Conservation (phyloP, 768 basidiomycete species). For the Mycena leptocephala region DNA sequence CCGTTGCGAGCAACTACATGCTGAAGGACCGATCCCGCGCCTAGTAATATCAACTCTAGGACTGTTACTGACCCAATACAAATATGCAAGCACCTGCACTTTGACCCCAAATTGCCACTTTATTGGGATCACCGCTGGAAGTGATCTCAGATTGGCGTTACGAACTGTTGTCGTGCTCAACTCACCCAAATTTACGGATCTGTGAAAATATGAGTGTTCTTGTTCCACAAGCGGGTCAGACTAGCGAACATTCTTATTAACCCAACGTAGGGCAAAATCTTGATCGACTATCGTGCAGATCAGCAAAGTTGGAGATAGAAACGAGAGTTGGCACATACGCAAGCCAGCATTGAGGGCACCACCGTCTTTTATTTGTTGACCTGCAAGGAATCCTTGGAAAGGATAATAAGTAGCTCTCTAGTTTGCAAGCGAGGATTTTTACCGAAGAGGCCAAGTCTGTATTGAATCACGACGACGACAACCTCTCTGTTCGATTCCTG, state of each 20-base stretch:
- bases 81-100: constrained; percentile 50
- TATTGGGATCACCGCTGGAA: constrained; percentile 50
- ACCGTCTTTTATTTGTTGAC: constrained; percentile 56
- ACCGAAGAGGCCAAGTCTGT: constrained; percentile 3
- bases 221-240: neutral
- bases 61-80: constrained; percentile 37
- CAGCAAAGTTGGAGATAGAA: neutral
- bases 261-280: constrained; percentile 60
- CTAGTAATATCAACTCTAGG: constrained; percentile 24
- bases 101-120: constrained; percentile 62
- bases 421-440: neutral
- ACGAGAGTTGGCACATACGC: constrained; percentile 49
- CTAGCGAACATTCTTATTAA: constrained; percentile 54
- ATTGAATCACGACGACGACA: constrained; percentile 29
- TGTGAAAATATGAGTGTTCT: constrained; percentile 30
- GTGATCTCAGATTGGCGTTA: neutral
- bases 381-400: constrained; percentile 59
- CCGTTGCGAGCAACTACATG: constrained; percentile 51
- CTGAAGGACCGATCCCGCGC: constrained; percentile 54
- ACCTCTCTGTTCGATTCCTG: constrained; percentile 30
- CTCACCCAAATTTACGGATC: constrained; percentile 56
- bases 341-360: constrained; percentile 67
- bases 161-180: neutral
- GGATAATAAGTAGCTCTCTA: neutral
- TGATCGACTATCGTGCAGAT: constrained; percentile 55